phyloP scores from a whole-genome alignment of 2,329 filamentous ascomycete species.

The Diaporthe sp. region DNA sequence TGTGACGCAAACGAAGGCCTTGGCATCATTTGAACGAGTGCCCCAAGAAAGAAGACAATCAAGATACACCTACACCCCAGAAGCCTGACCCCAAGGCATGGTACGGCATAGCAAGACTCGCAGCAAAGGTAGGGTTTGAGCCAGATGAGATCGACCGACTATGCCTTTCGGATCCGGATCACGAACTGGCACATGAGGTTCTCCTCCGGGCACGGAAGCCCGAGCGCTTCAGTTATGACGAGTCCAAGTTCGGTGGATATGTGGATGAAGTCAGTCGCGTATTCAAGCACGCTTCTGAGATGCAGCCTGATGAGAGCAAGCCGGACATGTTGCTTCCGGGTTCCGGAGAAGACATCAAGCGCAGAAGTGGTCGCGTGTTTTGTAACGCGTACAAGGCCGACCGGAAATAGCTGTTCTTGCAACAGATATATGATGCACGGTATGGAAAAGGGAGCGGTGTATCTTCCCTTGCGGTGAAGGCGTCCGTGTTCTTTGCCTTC shows the following conservation, averaged over 20 bases:
- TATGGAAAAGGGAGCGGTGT: not conserved
- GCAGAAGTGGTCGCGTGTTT: not conserved
- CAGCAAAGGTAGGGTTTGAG: not conserved
- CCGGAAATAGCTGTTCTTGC: not conserved
- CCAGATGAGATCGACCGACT: not conserved
- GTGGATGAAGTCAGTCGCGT: not conserved
- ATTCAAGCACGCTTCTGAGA: not conserved
- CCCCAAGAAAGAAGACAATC: slow-evolving; percentile 1
- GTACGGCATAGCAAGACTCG: not conserved
- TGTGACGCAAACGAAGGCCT: too few relatives aligned
- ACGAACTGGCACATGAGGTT: not conserved
- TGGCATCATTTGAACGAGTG: too few relatives aligned
- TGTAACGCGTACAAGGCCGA: not conserved
- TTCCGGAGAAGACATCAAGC: not conserved
- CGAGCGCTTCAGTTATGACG: not conserved
- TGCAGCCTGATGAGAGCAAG: not conserved
- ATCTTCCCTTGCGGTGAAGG: not conserved
- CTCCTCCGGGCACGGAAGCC: not conserved
- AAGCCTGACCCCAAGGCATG: not conserved
- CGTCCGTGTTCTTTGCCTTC: not conserved
- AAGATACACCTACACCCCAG: not conserved
- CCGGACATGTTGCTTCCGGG: not conserved
- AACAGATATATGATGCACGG: not conserved
- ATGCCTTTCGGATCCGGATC: not conserved
- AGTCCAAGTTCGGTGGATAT: not conserved